Base-by-base conservation (phyloP, 2,329 filamentous ascomycete genomes). In the Botrytis pseudocinerea region DNA sequence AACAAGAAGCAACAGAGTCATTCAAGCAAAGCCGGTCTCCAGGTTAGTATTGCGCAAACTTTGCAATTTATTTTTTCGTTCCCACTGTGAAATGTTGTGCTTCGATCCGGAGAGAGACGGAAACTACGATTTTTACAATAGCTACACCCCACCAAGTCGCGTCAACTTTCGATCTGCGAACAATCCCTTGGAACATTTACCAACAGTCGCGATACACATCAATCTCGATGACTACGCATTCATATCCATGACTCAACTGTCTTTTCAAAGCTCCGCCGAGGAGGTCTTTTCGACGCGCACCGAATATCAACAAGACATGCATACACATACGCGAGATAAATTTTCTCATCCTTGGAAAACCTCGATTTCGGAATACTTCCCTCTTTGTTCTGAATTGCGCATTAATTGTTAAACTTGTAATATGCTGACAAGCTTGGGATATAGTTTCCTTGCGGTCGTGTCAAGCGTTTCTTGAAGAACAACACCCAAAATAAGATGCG, bases 401-500 rank as follows among this genome's bases (percentile, higher is more conserved):
- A 72, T 22, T 16, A 28, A 28, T 32, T 25, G 10, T 48, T n/a
- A 4, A 12, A 40, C 42, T 20, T 40, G 10, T 25, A 40, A 28
- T 25, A 69, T 76, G 73, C 82, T 84, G 77, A 82, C 79, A 77
- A 77, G 77, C 77, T 76, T 48, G 70, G 62, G 66, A 68, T 77
- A 74, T 82, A 99, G 96, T 99, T 99, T 84, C 96, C 96, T 75
- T 99, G 96, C 83, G 96, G 96, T 85, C 96, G 96, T 92, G 96
- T 99, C 85, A 99, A 99, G 92, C 95, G 96, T 87, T 98, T 98
- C 87, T 88, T 99, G 83, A 98, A 98, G 90, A 94, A 94, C 84
- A 98, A 98, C 86, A 98, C 96, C 68, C 96, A 98, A 83, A 97
- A 98, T 86, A 98, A 98, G 88, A 98, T 98, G 93, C 95, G 96